Evolutionary conservation across 305 asterid genomes (phyloP).

Genomic region (Ilex paraguariensis): DNA sequence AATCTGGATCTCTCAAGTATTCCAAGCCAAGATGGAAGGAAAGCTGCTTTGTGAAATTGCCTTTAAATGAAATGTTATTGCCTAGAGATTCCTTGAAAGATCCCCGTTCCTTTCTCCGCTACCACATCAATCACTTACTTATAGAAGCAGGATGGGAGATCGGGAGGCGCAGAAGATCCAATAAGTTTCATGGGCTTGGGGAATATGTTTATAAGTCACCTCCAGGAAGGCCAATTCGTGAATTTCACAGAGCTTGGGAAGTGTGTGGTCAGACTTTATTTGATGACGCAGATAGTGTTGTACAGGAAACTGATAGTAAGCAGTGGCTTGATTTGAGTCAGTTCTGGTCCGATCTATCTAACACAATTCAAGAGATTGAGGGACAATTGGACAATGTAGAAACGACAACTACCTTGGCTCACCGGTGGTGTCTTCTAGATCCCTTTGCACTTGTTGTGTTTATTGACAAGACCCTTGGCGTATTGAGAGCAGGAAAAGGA

Average conservation of each 20-base stretch:
- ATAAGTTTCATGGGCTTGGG: slow-evolving; percentile 74
- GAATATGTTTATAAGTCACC: slow-evolving; percentile 90
- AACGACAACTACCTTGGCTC: slow-evolving; percentile 59
- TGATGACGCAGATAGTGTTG: slow-evolving; percentile 34
- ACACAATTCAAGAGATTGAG: slow-evolving; percentile 54
- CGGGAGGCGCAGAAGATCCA: slow-evolving; percentile 90
- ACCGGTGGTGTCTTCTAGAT: slow-evolving; percentile 85
- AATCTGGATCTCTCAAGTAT: slow-evolving; percentile 33
- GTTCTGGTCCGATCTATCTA: slow-evolving; percentile 68
- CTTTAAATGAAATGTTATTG: slow-evolving; percentile 61
- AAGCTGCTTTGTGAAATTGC: slow-evolving; percentile 71
- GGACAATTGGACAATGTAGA: slow-evolving; percentile 44
- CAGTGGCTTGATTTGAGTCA: slow-evolving; percentile 72
- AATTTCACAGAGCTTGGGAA: slow-evolving; percentile 90
- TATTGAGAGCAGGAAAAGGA: slow-evolving; percentile 69
- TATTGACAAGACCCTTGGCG: slow-evolving; percentile 73
- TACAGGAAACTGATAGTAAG: slow-evolving; percentile 40
- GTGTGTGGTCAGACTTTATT: slow-evolving; percentile 73
- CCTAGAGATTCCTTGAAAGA: slow-evolving; percentile 68
- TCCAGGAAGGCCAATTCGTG: slow-evolving; percentile 91
- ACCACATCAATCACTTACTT: slow-evolving; percentile 81
- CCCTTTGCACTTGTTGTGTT: slow-evolving; percentile 89
- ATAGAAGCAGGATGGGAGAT: slow-evolving; percentile 89
- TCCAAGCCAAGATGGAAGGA: slow-evolving; percentile 91
- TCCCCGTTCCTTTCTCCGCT: slow-evolving; percentile 97